Evolutionary conservation across 257 asterid species (phyloP).

Genomic region (Solanum etuberosum): DNA sequence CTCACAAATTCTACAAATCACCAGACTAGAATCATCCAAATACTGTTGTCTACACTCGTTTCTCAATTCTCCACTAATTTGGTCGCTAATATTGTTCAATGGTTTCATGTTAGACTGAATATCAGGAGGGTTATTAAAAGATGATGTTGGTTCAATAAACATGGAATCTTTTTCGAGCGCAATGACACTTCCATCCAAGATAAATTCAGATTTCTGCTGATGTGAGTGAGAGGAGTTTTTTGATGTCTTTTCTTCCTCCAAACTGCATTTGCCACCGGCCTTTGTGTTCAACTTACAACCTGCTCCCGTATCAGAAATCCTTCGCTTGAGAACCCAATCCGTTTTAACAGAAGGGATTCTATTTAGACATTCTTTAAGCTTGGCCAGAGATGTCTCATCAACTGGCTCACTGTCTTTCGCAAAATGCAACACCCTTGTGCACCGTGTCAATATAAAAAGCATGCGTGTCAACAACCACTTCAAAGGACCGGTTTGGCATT

Average conservation of each 20-base stretch:
- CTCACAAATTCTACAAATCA: conserved; percentile 93
- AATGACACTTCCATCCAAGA: conserved; percentile 18
- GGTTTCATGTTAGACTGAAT: conserved; percentile 12
- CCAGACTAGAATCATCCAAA: conserved; percentile 50
- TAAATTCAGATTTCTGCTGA: conserved; percentile 25
- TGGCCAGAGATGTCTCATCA: conserved; percentile 64
- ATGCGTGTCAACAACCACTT: conserved; percentile 76
- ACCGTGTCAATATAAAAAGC: conserved; percentile 90
- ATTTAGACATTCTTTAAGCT: conserved; percentile 71
- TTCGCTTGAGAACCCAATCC: conserved; percentile 60
- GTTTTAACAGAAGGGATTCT: conserved; percentile 77
- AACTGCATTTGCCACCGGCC: conserved; percentile 23
- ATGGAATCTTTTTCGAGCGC: conserved; percentile 17
- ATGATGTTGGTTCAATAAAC: conserved; percentile 18
- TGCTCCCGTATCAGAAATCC: conserved; percentile 38
- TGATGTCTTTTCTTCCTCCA: conserved; percentile 22
- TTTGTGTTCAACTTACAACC: conserved; percentile 11
- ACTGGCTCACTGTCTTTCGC: conserved; percentile 74
- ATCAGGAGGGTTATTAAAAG: conserved; percentile 8
- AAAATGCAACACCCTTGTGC: conserved; percentile 84
- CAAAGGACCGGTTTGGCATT: conserved; percentile 56
- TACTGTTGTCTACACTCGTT: conserved; percentile 27
- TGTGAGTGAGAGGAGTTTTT: conserved; percentile 17
- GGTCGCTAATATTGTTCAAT: conserved; percentile 14
- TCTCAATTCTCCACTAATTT: conserved; percentile 27